Percentiles rank a stretch among this genome's conserved stretches.
Conservation (phyloP, 2,329 filamentous ascomycete species). For the Aspergillus uvarum region DNA sequence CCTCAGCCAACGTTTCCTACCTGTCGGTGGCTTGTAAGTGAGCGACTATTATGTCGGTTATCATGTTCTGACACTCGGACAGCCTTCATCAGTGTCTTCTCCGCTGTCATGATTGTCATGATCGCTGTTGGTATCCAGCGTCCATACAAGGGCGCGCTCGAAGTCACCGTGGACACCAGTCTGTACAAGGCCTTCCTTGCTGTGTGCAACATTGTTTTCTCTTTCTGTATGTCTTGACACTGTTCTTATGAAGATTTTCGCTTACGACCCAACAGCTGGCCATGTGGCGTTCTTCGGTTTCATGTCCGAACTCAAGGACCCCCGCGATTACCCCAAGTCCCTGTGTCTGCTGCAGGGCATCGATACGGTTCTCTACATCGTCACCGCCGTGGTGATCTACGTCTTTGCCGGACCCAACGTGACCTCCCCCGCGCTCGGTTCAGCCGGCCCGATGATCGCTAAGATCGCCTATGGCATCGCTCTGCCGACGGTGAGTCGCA, state of each 20-base stretch:
- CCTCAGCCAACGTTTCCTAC: constrained; percentile 59
- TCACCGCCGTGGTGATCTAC: constrained; percentile 68
- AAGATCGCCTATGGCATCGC: constrained; percentile 67
- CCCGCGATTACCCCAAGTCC: constrained; percentile 59
- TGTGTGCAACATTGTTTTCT: constrained; percentile 66
- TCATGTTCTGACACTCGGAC: not conserved
- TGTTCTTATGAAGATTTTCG: too few species aligned
- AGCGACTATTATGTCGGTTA: too few species aligned
- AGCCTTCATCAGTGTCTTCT: constrained; percentile 60
- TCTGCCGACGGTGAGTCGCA: constrained; percentile 53
- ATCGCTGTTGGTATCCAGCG: constrained; percentile 58
- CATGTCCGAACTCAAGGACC: constrained; percentile 61
- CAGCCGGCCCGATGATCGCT: constrained; percentile 53
- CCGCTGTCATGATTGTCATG: constrained; percentile 64
- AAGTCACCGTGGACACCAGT: constrained; percentile 38
- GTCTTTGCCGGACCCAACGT: constrained; percentile 61
- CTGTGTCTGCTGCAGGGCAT: constrained; percentile 59
- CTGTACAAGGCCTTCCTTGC: constrained; percentile 58
- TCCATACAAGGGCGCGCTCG: constrained; percentile 33
- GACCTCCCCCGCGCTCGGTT: constrained; percentile 63
- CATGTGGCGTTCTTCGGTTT: constrained; percentile 67
- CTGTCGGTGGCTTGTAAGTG: constrained; percentile 54
- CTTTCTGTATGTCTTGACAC: constrained; percentile 49
- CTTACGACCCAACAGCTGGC: too few species aligned
- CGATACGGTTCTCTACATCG: constrained; percentile 60